These are phyloP conservation scores for Verticillium zaregamsianum DNA, from an alignment of 2,329 filamentous ascomycete genomes.

Conservation along the genomic window DNA sequence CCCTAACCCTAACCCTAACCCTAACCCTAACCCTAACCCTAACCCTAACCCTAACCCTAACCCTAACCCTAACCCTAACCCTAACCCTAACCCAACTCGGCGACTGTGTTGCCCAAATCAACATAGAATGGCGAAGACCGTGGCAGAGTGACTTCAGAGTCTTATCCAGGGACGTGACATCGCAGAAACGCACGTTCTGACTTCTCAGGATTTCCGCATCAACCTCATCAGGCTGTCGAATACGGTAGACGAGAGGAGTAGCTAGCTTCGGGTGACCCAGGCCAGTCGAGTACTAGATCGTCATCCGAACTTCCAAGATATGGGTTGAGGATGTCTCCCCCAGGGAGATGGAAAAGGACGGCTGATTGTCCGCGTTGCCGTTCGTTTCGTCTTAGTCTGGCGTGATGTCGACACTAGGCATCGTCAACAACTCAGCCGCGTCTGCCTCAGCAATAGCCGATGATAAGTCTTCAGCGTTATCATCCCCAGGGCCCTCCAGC, in stretches of 20 bases:
- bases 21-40: no score
- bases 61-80: no score
- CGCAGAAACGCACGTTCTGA: not conserved
- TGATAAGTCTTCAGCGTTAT: no score
- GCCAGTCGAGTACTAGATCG: not conserved
- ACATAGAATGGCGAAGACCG: not conserved
- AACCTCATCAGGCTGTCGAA: not conserved
- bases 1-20: no score
- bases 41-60: no score
- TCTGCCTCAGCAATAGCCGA: not conserved
- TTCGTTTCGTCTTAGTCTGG: not conserved
- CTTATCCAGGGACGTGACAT: not conserved
- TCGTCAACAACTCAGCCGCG: not conserved
- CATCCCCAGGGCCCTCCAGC: not conserved
- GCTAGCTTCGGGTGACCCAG: not conserved
- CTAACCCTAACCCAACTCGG: no score
- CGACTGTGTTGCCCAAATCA: not conserved
- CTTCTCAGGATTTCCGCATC: not conserved
- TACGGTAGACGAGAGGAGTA: not conserved
- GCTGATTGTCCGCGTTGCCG: not conserved
- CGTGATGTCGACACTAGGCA: not conserved
- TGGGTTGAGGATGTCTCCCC: not conserved
- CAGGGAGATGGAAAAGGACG: not conserved
- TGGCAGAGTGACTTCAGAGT: not conserved
- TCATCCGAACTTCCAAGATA: not conserved